A percentile compares a stretch with the other conserved stretches of the same genome.
These are phyloP conservation scores for Sanghuangporus baumii DNA, from an alignment of 1,284 basidiomycete species.

Conservation along the genomic window DNA sequence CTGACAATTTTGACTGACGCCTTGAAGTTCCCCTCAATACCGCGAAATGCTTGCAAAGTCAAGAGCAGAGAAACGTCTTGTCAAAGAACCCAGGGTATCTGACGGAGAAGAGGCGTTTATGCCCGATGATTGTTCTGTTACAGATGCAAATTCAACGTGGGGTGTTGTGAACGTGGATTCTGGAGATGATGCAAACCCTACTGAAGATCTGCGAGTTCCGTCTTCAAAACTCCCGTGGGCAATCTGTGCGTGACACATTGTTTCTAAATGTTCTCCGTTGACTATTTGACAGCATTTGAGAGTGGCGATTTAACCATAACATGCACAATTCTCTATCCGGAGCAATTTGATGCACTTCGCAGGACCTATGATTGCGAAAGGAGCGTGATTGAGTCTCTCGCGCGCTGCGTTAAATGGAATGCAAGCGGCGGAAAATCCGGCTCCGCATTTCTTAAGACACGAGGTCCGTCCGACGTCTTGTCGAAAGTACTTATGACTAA, in stretches of 20 bases:
- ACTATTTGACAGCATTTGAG: constrained; percentile 63
- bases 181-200: constrained; percentile 58
- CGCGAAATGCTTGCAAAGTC: constrained; percentile 78
- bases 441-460: neutral
- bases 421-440: constrained; percentile 80
- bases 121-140: constrained; percentile 78
- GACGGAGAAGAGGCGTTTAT: constrained; percentile 77
- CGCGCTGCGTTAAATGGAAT: constrained; percentile 96
- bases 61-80: constrained; percentile 64
- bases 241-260: constrained; percentile 47
- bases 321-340: constrained; percentile 93
- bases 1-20: neutral
- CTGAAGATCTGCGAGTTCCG: constrained; percentile 69
- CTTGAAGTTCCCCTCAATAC: constrained; percentile 76
- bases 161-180: constrained; percentile 79
- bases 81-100: constrained; percentile 58
- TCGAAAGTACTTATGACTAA: constrained; percentile 55
- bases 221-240: constrained; percentile 77
- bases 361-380: constrained; percentile 91
- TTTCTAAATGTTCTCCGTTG: neutral
- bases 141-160: constrained; percentile 79
- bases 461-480: neutral
- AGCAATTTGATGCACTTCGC: constrained; percentile 94
- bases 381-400: constrained; percentile 89
- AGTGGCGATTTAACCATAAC: constrained; percentile 91